These are phyloP conservation scores for Litchi chinensis DNA, from an alignment of 345 rosid genomes.

Conservation along the genomic window DNA sequence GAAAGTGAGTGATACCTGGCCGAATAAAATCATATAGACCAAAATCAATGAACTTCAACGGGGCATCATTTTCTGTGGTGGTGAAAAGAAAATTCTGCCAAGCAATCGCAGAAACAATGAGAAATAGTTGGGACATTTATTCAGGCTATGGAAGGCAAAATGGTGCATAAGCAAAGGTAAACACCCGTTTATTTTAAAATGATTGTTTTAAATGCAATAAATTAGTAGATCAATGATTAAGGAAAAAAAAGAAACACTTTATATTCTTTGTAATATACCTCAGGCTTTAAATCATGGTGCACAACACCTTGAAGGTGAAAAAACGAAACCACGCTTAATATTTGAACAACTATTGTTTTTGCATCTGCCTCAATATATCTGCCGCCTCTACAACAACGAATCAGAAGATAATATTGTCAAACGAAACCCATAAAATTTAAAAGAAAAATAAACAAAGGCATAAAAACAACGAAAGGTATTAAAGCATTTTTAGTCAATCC, in stretches of 20 bases:
- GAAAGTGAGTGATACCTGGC: constrained; percentile 58
- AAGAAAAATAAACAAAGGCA: background rate
- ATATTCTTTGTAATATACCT: constrained; percentile 49
- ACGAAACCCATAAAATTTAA: background rate
- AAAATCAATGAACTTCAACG: constrained; percentile 91
- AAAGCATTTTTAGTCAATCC: background rate
- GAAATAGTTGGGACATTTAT: too few relatives aligned
- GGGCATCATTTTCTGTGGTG: constrained; percentile 71
- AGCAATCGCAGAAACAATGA: constrained; percentile 18
- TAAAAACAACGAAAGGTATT: background rate
- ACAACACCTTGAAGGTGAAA: constrained; percentile 98
- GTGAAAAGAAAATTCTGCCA: constrained; percentile 90
- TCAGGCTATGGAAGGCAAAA: background rate
- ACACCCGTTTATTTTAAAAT: background rate
- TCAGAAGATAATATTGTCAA: constrained; percentile 3
- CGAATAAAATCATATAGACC: constrained; percentile 83
- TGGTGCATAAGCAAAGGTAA: background rate
- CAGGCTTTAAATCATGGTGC: constrained; percentile 94
- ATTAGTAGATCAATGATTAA: background rate
- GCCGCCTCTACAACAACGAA: constrained; percentile 76
- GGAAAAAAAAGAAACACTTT: background rate
- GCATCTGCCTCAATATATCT: too few relatives aligned
- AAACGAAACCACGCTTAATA: too few relatives aligned
- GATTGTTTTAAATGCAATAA: constrained; percentile 7
- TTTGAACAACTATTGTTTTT: too few relatives aligned